These are phyloP conservation scores for Backusella psychrophila DNA, from an alignment of 192 early-diverging fungal species.

Conservation along the genomic window DNA sequence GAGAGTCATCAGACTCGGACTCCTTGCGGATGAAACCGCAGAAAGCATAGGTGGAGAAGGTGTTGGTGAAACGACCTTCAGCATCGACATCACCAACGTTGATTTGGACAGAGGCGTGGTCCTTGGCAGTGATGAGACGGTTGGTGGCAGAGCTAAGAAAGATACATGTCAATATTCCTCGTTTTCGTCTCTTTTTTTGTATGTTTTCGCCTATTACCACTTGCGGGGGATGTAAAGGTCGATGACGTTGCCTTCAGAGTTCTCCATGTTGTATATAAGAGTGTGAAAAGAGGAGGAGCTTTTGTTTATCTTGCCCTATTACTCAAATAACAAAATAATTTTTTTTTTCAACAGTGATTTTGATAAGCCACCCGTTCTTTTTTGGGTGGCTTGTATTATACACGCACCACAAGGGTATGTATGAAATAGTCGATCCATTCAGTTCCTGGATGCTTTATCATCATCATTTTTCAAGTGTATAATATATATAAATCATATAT, in stretches of 20 bases:
- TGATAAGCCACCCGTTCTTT: slow-evolving; percentile 7
- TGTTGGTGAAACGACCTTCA: slow-evolving; percentile 69
- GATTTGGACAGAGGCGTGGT: slow-evolving; percentile 98
- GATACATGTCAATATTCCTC: neutral
- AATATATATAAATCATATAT: too few relatives aligned
- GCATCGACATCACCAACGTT: slow-evolving; percentile 93
- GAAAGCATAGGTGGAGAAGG: slow-evolving; percentile 84
- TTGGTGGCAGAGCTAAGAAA: slow-evolving; percentile 87
- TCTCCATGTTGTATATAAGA: slow-evolving; percentile 36
- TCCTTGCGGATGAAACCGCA: slow-evolving; percentile 87
- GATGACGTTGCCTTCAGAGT: slow-evolving; percentile 49
- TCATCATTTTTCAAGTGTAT: too few relatives aligned
- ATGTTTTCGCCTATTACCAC: slow-evolving; percentile 59
- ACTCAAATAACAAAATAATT: slow-evolving; percentile 5
- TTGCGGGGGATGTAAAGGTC: slow-evolving; percentile 95
- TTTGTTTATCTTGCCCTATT: neutral
- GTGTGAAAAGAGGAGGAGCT: slow-evolving; percentile 7
- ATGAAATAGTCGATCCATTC: too few relatives aligned
- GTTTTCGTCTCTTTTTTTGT: neutral
- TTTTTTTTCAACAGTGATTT: slow-evolving; percentile 7
- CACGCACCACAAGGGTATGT: too few relatives aligned
- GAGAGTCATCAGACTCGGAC: slow-evolving; percentile 92
- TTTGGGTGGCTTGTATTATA: neutral
- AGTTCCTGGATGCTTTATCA: too few relatives aligned
- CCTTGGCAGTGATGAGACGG: slow-evolving; percentile 96